phyloP scores from a whole-genome alignment of 2,329 filamentous ascomycete genomes.

The Tolypocladium amazonense region DNA sequence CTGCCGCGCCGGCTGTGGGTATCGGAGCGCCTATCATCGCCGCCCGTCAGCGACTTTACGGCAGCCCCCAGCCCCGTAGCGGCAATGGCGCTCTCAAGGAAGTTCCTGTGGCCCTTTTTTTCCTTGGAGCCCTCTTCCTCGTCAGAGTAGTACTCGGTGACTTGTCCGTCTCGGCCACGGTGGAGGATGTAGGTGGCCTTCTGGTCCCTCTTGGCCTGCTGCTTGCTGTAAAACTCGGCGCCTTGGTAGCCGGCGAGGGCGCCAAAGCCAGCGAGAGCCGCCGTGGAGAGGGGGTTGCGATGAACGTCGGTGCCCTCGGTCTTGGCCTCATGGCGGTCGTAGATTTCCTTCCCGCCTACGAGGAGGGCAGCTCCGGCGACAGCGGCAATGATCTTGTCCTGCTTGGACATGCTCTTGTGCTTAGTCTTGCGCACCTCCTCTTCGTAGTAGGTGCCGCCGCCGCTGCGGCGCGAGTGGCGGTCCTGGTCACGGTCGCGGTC shows the following conservation, averaged over 20 bases:
- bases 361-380: conserved; percentile 53
- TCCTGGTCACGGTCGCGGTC: conserved; percentile 22
- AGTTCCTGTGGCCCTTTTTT: conserved; percentile 53
- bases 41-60: conserved; percentile 47
- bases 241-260: conserved; percentile 55
- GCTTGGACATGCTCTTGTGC: conserved; percentile 42
- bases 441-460: conserved; percentile 42
- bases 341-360: conserved; percentile 56
- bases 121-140: conserved; percentile 43
- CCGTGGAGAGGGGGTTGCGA: conserved; percentile 48
- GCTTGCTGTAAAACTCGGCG: conserved; percentile 52
- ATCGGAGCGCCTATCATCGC: conserved; percentile 26
- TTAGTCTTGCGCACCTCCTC: conserved; percentile 43
- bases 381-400: conserved; percentile 57
- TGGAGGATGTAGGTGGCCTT: conserved; percentile 43
- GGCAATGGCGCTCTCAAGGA: conserved; percentile 51
- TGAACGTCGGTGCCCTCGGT: conserved; percentile 38
- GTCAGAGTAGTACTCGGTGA: conserved; percentile 45
- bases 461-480: conserved; percentile 32
- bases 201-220: conserved; percentile 44
- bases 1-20: conserved; percentile 39
- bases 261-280: conserved; percentile 52
- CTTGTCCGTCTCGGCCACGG: conserved; percentile 40
- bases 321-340: conserved; percentile 49
- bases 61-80: conserved; percentile 52